phyloP scores from a whole-genome alignment of 345 rosid genomes.

The Adansonia digitata region DNA sequence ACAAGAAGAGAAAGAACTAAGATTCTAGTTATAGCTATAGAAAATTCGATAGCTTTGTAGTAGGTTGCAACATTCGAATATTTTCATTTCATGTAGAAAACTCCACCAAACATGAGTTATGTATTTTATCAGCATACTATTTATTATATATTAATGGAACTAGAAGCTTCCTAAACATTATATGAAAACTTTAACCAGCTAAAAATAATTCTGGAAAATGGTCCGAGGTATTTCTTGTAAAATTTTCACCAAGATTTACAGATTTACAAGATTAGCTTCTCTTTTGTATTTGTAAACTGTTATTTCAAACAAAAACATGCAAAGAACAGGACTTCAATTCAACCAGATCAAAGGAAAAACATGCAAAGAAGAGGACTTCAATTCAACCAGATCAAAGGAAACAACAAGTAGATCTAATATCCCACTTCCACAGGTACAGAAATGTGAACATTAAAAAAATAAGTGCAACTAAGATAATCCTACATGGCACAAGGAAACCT shows the following conservation, averaged over 20 bases:
- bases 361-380: background rate
- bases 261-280: background rate
- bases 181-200: background rate
- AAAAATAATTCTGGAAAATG: background rate
- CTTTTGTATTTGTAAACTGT: background rate
- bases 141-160: background rate
- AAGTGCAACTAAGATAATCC: background rate
- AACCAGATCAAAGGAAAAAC: background rate
- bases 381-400: background rate
- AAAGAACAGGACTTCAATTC: background rate
- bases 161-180: background rate
- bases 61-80: background rate
- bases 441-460: no score
- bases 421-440: background rate
- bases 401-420: background rate
- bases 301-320: background rate
- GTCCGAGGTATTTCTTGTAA: background rate
- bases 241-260: background rate
- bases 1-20: background rate
- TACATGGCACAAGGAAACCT: background rate
- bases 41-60: background rate
- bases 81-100: background rate
- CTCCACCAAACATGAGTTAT: background rate
- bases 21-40: background rate
- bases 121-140: background rate